Evolutionary conservation across 306 rosid genomes (phyloP).

Genomic region (Pterocarpus santalinus): DNA sequence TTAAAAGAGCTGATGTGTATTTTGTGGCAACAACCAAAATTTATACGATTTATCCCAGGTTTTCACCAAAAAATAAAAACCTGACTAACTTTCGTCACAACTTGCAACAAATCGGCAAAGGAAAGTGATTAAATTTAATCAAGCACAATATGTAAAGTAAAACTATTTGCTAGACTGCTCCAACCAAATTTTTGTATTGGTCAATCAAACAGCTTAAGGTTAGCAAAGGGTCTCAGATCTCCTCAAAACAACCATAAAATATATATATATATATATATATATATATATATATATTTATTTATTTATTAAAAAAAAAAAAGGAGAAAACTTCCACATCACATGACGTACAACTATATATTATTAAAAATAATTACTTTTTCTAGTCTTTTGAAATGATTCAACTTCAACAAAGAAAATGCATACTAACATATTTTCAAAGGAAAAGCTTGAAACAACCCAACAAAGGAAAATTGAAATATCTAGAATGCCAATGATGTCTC

Average conservation of each 20-base stretch:
- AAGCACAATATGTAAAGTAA: constrained; percentile 5
- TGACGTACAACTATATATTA: neutral
- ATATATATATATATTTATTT: too few species aligned
- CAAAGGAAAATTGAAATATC: constrained; percentile 40
- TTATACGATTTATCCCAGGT: neutral
- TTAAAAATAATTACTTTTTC: constrained; percentile 8
- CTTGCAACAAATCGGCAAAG: constrained; percentile 23
- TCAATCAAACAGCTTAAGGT: neutral
- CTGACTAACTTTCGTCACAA: neutral
- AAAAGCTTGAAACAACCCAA: constrained; percentile 7
- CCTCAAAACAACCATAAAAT: neutral
- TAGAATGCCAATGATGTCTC: neutral
- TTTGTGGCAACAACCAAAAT: constrained; percentile 1
- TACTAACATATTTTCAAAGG: neutral
- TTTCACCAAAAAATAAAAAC: neutral
- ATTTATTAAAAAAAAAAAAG: constrained; percentile 27
- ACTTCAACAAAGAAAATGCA: too few species aligned
- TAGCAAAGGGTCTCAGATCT: neutral
- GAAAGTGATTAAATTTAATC: neutral
- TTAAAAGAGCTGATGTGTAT: constrained; percentile 15
- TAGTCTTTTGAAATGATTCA: constrained; percentile 5
- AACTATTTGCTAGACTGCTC: constrained; percentile 11
- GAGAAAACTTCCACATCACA: constrained; percentile 6
- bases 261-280: too few species aligned
- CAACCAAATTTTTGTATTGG: constrained; percentile 7